These are phyloP conservation scores for Ophiocytium majus DNA, from an alignment of 352 stramenopile species.

Conservation along the genomic window DNA sequence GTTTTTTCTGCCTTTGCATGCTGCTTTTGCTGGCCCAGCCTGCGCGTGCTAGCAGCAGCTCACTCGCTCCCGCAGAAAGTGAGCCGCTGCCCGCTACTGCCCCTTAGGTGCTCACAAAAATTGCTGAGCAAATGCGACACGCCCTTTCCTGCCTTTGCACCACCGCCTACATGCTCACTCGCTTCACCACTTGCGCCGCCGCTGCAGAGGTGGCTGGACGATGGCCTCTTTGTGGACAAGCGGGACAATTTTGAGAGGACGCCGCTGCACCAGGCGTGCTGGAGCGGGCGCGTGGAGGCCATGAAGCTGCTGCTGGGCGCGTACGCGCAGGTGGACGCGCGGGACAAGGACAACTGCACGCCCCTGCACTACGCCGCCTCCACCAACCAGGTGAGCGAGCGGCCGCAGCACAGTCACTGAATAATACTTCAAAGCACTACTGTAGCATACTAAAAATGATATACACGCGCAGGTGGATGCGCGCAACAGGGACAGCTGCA, in stretches of 20 bases:
- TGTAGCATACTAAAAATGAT: too few relatives aligned
- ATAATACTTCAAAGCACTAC: too few relatives aligned
- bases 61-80: not conserved
- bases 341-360: slow-evolving; percentile 7
- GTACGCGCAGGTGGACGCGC: not conserved
- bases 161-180: too few relatives aligned
- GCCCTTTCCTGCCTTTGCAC: too few relatives aligned
- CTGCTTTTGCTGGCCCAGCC: not conserved
- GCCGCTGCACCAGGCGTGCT: slow-evolving; percentile 8
- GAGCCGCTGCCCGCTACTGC: not conserved
- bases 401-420: too few relatives aligned
- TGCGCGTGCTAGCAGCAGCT: not conserved
- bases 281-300: not conserved
- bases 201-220: not conserved
- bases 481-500: slow-evolving; percentile 2
- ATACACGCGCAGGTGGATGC: not conserved
- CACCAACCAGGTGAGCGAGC: slow-evolving; percentile 1
- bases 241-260: slow-evolving; percentile 10
- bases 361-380: slow-evolving; percentile 5
- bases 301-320: slow-evolving; percentile 17
- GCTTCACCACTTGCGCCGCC: not conserved
- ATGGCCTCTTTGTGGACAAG: slow-evolving; percentile 15
- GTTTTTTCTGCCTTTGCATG: not conserved
- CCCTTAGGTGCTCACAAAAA: not conserved
- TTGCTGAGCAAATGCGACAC: too few relatives aligned